Conservation (phyloP, 2,329 filamentous ascomycete species). For the Fusarium illudens region DNA sequence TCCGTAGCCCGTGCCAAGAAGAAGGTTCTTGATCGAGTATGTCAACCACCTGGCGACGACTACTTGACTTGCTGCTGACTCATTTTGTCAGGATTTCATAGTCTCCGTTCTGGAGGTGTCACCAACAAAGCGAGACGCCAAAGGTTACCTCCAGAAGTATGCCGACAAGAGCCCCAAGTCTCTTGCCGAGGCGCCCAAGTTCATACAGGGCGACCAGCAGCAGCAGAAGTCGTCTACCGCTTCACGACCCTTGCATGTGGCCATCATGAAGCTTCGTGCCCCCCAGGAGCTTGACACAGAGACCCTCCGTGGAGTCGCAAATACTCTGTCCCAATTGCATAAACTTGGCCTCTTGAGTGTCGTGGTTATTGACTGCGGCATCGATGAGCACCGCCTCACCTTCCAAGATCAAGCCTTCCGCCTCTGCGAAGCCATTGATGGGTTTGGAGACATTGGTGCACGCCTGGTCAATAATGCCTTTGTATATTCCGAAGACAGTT, state of each 20-base stretch:
- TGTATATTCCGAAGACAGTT: conserved; percentile 10
- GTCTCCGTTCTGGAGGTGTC: conserved; percentile 87
- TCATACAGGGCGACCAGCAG: conserved; percentile 46
- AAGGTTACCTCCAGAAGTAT: conserved; percentile 90
- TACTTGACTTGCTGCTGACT: conserved; percentile 12
- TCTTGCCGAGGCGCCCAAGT: conserved; percentile 42
- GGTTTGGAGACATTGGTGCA: conserved; percentile 72
- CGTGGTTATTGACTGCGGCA: conserved; percentile 79
- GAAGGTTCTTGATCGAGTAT: conserved; percentile 46
- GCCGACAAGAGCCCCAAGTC: conserved; percentile 49
- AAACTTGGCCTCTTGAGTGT: conserved; percentile 83
- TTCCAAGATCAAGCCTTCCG: conserved; percentile 73
- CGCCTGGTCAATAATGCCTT: conserved; percentile 67
- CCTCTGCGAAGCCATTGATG: conserved; percentile 78
- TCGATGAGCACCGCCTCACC: conserved; percentile 50
- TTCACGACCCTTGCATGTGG: conserved; percentile 65
- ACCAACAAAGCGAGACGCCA: conserved; percentile 91
- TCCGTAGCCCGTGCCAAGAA: conserved; percentile 45
- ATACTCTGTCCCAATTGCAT: conserved; percentile 84
- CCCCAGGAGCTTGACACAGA: conserved; percentile 75
- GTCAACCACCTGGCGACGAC: not conserved
- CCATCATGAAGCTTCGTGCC: conserved; percentile 83
- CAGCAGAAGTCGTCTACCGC: conserved; percentile 14
- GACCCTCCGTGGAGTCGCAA: conserved; percentile 77
- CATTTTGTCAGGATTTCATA: conserved; percentile 75